Base-by-base conservation (phyloP, 495 filamentous ascomycete genomes). In the Xylaria intraflava region DNA sequence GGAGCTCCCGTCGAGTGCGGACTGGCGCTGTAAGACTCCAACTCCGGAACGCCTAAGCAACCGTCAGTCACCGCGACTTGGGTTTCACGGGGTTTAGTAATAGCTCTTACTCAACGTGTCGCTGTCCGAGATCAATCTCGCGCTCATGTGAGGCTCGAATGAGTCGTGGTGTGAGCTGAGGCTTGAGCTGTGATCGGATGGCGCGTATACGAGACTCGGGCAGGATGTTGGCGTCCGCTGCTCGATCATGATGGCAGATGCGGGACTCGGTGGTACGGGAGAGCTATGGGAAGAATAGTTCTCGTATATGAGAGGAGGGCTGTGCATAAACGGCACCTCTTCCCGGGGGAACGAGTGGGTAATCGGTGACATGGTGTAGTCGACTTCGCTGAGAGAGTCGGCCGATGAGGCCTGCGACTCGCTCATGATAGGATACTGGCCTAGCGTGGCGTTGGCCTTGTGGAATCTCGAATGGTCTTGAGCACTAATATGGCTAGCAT, bases 321-420 rank as follows among this genome's bases (percentile, higher is more conserved):
- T 80, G 56, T 76, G 70, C 22, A 78, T 64, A 46, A 70, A 80
- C 6, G 71, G 62, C 4, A 77, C 58, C 31, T 81, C 77, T 26
- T 80, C 75, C 57, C 75, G 62, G 1, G 65, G 66, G 60, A 76
- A 81, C 3, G 77, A 73, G 26, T 76, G 74, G 41, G 65, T 67
- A 36, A 78, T 62, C 10, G 78, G 77, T 20, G 78, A 80, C 39
- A 66, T 20, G 48, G 74, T 71, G 58, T 80, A 81, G 59, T 81
- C 76, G 43, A 76, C 69, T 12, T 80, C 78, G 56, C 74, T 79
- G 41, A 81, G 69, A 4, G 77, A 70, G 56, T 78, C 76, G 46
- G 78, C 64, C 12, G 75, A 74, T 3, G 72, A 71, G 9, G 70
- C 74, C 41, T 78, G 65, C 52, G 70, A 65, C 19, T 77, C 74